Evolutionary conservation across 352 stramenopile species (phyloP).

Genomic region (Phytopythium vexans): DNA sequence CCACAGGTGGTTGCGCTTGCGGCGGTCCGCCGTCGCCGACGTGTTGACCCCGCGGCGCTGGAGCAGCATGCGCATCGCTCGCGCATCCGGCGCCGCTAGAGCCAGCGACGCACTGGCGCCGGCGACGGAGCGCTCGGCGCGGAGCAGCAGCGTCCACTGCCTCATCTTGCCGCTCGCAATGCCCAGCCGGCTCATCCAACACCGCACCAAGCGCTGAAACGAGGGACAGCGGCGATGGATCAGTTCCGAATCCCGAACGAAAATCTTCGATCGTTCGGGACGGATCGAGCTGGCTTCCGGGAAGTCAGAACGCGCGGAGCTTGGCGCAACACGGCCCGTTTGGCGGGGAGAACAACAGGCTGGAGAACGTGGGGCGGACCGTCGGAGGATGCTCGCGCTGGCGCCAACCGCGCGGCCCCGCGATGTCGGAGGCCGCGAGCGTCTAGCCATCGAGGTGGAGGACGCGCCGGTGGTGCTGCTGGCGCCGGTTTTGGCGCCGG

Average conservation of each 20-base stretch:
- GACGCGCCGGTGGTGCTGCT: neutral
- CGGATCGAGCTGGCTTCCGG: no score
- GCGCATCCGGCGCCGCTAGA: conserved; percentile 2
- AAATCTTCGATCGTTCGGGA: neutral
- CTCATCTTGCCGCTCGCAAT: conserved; percentile 14
- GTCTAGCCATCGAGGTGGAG: no score
- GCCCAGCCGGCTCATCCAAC: neutral
- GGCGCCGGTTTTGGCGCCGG: neutral
- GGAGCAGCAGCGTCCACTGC: conserved; percentile 45
- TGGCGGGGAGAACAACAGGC: neutral
- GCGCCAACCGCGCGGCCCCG: neutral
- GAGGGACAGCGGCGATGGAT: neutral
- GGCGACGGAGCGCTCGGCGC: conserved; percentile 1
- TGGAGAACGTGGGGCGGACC: neutral
- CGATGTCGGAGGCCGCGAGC: no score
- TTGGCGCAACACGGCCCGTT: neutral
- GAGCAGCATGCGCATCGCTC: neutral
- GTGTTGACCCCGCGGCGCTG: conserved; percentile 23
- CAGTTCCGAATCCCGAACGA: neutral
- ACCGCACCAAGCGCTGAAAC: neutral
- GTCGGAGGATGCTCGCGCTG: neutral
- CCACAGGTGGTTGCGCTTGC: conserved; percentile 52
- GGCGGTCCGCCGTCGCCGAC: conserved; percentile 39
- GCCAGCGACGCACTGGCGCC: neutral
- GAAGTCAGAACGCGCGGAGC: no score